A percentile compares a stretch with the other conserved stretches of the same genome.
Evolutionary conservation across 1,284 basidiomycete species (phyloP).

Genomic region (Apiotrichum montevideense): DNA sequence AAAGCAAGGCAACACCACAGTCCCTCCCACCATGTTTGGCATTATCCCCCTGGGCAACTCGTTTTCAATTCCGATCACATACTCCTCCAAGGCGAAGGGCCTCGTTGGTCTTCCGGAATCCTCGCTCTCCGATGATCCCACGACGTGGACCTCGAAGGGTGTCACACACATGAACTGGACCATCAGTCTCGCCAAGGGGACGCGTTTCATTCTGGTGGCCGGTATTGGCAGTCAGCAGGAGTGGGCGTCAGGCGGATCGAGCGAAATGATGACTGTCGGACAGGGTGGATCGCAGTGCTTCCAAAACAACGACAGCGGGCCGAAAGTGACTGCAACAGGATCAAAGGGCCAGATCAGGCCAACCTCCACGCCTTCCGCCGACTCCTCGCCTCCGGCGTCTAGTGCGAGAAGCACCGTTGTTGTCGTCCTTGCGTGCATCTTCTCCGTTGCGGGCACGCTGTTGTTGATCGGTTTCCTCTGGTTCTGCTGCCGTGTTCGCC

Average conservation of each 20-base stretch:
- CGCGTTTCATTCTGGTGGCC: conserved; percentile 43
- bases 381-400: background rate
- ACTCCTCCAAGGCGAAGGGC: conserved; percentile 21
- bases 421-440: conserved; percentile 54
- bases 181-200: conserved; percentile 39
- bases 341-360: background rate
- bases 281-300: conserved; percentile 33
- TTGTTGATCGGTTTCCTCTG: conserved; percentile 45
- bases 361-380: background rate
- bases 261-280: conserved; percentile 42
- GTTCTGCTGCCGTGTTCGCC: conserved; percentile 36
- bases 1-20: conserved; percentile 36
- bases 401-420: background rate
- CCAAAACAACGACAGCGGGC: conserved; percentile 8
- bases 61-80: conserved; percentile 42
- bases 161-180: conserved; percentile 42
- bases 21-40: conserved; percentile 42
- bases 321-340: conserved; percentile 8
- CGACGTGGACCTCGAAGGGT: conserved; percentile 34
- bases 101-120: conserved; percentile 25
- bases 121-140: conserved; percentile 30
- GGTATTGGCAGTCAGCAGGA: conserved; percentile 39
- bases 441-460: conserved; percentile 47
- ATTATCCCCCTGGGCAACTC: conserved; percentile 45
- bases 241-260: conserved; percentile 42